Percentiles rank a stretch among this genome's conserved stretches.
These are phyloP conservation scores for Trematosphaeria pertusa DNA, from an alignment of 2,329 filamentous ascomycete genomes.

Conservation along the genomic window DNA sequence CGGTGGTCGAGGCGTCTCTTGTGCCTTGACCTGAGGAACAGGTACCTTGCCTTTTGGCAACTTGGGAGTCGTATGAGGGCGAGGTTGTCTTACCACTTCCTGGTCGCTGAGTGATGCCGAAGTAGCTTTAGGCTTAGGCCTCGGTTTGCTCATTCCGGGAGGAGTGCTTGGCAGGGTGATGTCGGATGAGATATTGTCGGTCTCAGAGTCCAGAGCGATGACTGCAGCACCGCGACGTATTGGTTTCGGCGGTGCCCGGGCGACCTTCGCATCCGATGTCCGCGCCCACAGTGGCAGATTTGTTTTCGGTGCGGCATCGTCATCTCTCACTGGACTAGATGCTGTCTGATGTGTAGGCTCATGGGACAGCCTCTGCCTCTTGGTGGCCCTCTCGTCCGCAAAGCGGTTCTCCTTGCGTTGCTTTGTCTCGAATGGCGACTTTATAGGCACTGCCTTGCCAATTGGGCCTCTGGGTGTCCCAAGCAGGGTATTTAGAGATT, in stretches of 20 bases:
- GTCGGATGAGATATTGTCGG: conserved; percentile 30
- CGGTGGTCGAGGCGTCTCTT: conserved; percentile 31
- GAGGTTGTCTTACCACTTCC: conserved; percentile 4
- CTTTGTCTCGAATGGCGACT: conserved; percentile 70
- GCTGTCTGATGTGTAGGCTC: conserved; percentile 11
- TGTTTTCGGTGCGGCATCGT: conserved; percentile 18
- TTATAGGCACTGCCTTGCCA: conserved; percentile 65
- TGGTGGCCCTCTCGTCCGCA: conserved; percentile 44
- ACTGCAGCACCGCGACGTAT: conserved; percentile 35
- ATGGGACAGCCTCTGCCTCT: conserved; percentile 46
- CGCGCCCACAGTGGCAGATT: conserved; percentile 29
- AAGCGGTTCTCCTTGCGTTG: conserved; percentile 40
- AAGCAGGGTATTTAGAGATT: conserved; percentile 68
- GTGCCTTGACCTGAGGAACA: conserved; percentile 28
- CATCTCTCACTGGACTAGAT: conserved; percentile 24
- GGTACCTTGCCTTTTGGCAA: conserved; percentile 34
- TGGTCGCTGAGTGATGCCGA: conserved; percentile 12
- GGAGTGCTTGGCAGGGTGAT: conserved; percentile 34
- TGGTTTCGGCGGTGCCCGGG: conserved; percentile 22
- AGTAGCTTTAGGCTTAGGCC: background rate
- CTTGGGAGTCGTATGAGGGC: conserved; percentile 23
- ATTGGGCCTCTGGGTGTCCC: conserved; percentile 69
- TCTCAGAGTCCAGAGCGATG: conserved; percentile 47
- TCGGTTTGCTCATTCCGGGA: conserved; percentile 8
- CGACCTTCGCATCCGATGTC: conserved; percentile 29